Base-by-base conservation (phyloP, 2,329 filamentous ascomycete genomes). In the Pseudocercospora fijiensis region DNA sequence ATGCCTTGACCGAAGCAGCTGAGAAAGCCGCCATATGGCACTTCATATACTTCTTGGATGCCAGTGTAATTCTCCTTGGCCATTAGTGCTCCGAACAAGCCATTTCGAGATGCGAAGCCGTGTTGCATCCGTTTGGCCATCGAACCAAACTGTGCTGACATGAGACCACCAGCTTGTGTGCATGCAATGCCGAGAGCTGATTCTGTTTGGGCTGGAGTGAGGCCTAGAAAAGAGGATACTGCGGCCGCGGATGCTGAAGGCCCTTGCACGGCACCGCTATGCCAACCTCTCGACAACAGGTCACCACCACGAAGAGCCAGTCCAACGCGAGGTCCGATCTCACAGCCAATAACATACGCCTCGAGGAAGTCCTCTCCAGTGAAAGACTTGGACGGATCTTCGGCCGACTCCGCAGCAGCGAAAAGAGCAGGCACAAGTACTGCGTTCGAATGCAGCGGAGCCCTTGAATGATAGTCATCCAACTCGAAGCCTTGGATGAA, bases 121-220 rank as follows among this genome's bases (percentile, higher is more conserved):
- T 82, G 80, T 66, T 82, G 79, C 76, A 81, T 78, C 1, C 78
- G 76, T 68, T 82, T 82, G 0, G 77, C 74, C 62, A 77, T 75
- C n/a, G 76, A 75, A 51, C 77, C 80, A 61, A 76, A 81, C 63
- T 80, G 76, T 3, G 78, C 79, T 2, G 75, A 74, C 77, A 81
- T 81, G 11, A 58, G 26, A 43, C 57, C 37, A 26, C 61, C 56
- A 6, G 61, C 61, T 57, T 63, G 61, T 13, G 61, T 63, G 24
- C 57, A 59, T 18, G 61, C 61, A 3, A 55, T 63, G 2, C 61
- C 61, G 11, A 63, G 47, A 24, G 61, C 61, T 41, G 56, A 63
- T 33, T 63, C 61, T 22, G 43, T 60, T 27, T 63, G 61, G 9
- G 28, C 47, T 37, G 61, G 30, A 26, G 53, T 53, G 26, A 63